These are phyloP conservation scores for Cyberlindnera bimundalis DNA, from an alignment of 805 yeast genomes.

Conservation along the genomic window DNA sequence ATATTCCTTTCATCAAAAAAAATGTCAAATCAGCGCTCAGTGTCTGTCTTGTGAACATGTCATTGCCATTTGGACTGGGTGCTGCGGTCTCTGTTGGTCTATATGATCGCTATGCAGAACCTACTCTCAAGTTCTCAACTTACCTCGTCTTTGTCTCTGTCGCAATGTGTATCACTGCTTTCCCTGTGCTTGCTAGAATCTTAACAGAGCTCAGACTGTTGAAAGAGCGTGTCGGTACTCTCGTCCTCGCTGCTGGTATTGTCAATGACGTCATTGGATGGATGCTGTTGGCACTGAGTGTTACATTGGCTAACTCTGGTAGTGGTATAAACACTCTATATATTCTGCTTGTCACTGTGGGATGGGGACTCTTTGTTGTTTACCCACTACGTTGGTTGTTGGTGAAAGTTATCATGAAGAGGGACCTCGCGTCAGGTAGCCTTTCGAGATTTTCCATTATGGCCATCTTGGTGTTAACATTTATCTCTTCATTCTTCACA, in stretches of 20 bases:
- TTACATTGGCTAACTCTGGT: constrained; percentile 71
- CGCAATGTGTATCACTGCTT: constrained; percentile 81
- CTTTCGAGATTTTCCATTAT: constrained; percentile 63
- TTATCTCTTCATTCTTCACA: constrained; percentile 71
- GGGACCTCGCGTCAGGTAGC: constrained; percentile 52
- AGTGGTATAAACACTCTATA: constrained; percentile 67
- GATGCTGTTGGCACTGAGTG: constrained; percentile 72
- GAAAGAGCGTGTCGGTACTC: constrained; percentile 66
- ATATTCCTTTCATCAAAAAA: constrained; percentile 57
- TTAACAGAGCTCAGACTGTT: constrained; percentile 68
- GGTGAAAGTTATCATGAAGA: constrained; percentile 41
- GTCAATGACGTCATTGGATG: constrained; percentile 78
- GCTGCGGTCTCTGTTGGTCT: constrained; percentile 68
- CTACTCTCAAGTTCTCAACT: constrained; percentile 57
- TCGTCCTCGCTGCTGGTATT: constrained; percentile 81
- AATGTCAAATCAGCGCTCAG: constrained; percentile 58
- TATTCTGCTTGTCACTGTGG: constrained; percentile 60
- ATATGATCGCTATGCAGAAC: constrained; percentile 29
- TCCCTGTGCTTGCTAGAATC: constrained; percentile 80
- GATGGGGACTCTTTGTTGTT: constrained; percentile 61
- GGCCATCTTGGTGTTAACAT: constrained; percentile 51
- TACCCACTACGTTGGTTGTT: constrained; percentile 54
- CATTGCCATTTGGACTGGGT: constrained; percentile 78
- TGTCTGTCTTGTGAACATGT: constrained; percentile 71
- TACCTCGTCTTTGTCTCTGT: constrained; percentile 80